Conservation (phyloP, 2,329 filamentous ascomycete species). For the Verticillium zaregamsianum region DNA sequence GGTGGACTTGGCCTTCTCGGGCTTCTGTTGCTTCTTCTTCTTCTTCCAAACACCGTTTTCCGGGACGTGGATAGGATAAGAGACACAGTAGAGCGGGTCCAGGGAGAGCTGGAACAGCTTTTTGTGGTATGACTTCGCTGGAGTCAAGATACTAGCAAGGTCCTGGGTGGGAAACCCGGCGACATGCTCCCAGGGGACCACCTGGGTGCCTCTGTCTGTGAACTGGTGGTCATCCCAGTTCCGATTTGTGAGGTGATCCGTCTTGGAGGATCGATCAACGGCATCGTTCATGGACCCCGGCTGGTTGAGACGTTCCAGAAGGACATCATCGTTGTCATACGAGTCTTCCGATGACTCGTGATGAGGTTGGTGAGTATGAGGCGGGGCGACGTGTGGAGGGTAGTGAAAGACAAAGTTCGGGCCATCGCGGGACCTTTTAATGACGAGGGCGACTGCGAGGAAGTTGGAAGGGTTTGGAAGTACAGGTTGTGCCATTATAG, state of each 20-base stretch:
- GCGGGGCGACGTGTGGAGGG: slow-evolving; percentile 54
- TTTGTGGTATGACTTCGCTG: slow-evolving; percentile 73
- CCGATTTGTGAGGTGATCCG: slow-evolving; percentile 38
- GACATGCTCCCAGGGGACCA: slow-evolving; percentile 68
- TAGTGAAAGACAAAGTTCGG: slow-evolving; percentile 86
- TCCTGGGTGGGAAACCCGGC: slow-evolving; percentile 72
- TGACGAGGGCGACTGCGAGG: slow-evolving; percentile 69
- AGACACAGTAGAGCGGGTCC: slow-evolving; percentile 75
- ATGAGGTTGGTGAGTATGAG: slow-evolving; percentile 27
- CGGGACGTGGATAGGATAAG: slow-evolving; percentile 77
- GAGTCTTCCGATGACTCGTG: slow-evolving; percentile 28
- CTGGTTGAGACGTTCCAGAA: slow-evolving; percentile 42
- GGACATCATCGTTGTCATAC: slow-evolving; percentile 45
- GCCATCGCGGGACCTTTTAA: slow-evolving; percentile 71
- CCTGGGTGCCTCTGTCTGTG: slow-evolving; percentile 50
- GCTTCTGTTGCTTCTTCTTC: slow-evolving; percentile 44
- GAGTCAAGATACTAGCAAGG: slow-evolving; percentile 75
- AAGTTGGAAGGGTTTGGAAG: slow-evolving; percentile 52
- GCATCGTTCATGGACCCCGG: slow-evolving; percentile 24
- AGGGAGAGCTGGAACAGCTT: slow-evolving; percentile 76
- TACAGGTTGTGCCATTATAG: slow-evolving; percentile 42
- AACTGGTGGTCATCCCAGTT: slow-evolving; percentile 52
- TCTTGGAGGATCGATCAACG: slow-evolving; percentile 23
- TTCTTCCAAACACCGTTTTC: slow-evolving; percentile 75
- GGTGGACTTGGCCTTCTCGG: slow-evolving; percentile 15